Percentiles rank a stretch among this genome's conserved stretches.
phyloP scores from a whole-genome alignment of 192 early-diverging fungal genomes.

The Coemansia sp. region DNA sequence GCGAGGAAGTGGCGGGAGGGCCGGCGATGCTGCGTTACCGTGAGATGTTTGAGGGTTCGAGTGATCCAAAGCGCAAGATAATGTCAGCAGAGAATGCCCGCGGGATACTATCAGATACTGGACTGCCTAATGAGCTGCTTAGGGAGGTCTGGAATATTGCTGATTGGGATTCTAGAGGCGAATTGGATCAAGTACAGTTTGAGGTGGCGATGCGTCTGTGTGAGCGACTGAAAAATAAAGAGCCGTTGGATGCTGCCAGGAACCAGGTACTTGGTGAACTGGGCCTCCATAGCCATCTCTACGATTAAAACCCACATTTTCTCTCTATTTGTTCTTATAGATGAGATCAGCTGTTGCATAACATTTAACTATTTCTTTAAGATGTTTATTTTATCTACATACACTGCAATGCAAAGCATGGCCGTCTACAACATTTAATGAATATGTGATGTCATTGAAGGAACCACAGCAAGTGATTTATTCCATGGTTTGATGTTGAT shows the following conservation, averaged over 20 bases:
- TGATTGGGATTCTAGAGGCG: conserved; percentile 80
- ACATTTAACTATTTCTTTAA: no score
- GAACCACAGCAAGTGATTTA: no score
- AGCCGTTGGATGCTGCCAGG: conserved; percentile 24
- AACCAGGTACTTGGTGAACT: conserved; percentile 33
- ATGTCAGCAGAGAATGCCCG: conserved; percentile 18
- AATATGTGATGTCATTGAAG: no score
- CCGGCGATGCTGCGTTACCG: conserved; percentile 52
- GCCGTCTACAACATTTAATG: no score
- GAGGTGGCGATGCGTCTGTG: conserved; percentile 75
- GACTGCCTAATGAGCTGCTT: conserved; percentile 60
- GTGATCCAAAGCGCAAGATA: conserved; percentile 35
- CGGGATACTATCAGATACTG: conserved; percentile 56
- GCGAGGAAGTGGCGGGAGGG: conserved; percentile 57
- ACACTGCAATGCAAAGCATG: no score
- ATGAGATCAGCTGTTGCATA: no score
- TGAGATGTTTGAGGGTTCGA: conserved; percentile 23
- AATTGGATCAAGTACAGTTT: conserved; percentile 80
- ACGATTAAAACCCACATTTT: no score
- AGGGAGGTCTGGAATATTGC: conserved; percentile 71
- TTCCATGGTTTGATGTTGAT: no score
- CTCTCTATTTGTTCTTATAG: no score
- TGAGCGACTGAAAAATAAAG: conserved; percentile 32
- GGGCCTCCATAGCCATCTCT: conserved; percentile 25
- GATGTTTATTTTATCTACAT: no score